phyloP scores from a whole-genome alignment of 2,329 filamentous ascomycete species.

The Fusarium sp. region DNA sequence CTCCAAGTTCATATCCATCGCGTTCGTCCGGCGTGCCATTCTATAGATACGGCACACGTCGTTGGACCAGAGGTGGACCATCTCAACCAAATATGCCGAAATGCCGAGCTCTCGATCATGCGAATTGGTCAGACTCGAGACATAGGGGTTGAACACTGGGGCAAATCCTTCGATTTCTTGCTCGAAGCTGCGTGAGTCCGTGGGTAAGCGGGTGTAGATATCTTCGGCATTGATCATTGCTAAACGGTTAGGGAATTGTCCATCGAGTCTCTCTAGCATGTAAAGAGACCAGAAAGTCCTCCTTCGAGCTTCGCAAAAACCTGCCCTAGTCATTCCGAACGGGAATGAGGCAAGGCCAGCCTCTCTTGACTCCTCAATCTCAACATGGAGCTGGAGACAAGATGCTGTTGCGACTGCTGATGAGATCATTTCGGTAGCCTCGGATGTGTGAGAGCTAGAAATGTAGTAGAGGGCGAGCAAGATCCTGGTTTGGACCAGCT shows the following conservation, averaged over 20 bases:
- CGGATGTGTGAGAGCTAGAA: constrained; percentile 66
- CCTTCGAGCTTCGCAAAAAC: constrained; percentile 73
- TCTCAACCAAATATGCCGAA: constrained; percentile 70
- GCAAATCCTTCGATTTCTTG: constrained; percentile 65
- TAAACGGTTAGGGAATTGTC: constrained; percentile 64
- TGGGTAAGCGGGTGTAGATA: constrained; percentile 74
- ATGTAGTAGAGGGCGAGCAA: constrained; percentile 74
- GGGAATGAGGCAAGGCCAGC: constrained; percentile 56
- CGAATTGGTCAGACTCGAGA: constrained; percentile 37
- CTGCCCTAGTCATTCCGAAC: constrained; percentile 66
- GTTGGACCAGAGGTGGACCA: constrained; percentile 73
- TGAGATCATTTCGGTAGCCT: constrained; percentile 73
- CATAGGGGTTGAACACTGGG: constrained; percentile 69
- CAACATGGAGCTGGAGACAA: constrained; percentile 71
- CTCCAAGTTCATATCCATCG: constrained; percentile 45
- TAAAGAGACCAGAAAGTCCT: constrained; percentile 79
- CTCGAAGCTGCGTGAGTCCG: constrained; percentile 70
- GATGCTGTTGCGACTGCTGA: constrained; percentile 69
- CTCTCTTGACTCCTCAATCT: constrained; percentile 62
- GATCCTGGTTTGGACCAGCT: constrained; percentile 74
- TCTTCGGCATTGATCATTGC: constrained; percentile 71
- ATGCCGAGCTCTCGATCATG: constrained; percentile 55
- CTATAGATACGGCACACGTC: constrained; percentile 68
- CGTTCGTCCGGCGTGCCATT: constrained; percentile 46
- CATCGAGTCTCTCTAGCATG: constrained; percentile 74